Conservation (phyloP, 768 basidiomycete genomes). For the Lactarius tabidus region DNA sequence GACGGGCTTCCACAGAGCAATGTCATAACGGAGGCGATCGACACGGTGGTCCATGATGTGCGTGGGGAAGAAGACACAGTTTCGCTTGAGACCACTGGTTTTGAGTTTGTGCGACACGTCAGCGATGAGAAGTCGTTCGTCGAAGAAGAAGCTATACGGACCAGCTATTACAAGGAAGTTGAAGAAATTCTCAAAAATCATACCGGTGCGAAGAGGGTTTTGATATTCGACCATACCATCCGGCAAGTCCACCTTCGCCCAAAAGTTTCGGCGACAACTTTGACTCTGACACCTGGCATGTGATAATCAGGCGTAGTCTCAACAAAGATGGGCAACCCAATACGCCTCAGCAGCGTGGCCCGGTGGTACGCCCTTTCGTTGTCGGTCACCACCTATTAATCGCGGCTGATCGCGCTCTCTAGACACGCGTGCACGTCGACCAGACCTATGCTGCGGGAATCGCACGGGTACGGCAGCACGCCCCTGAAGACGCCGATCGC, state of each 20-base stretch:
- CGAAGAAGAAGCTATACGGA: conserved; percentile 38
- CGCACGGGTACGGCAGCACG: conserved; percentile 38
- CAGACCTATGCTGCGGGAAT: conserved; percentile 39
- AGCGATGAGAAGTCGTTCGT: conserved; percentile 38
- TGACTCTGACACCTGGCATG: neutral
- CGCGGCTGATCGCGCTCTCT: neutral
- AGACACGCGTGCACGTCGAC: conserved; percentile 44
- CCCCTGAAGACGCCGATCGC: conserved; percentile 40
- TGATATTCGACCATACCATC: conserved; percentile 46
- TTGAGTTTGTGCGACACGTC: conserved; percentile 36
- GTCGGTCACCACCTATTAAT: neutral
- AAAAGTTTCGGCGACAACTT: neutral
- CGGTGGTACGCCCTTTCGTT: conserved; percentile 32
- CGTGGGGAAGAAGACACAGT: conserved; percentile 33
- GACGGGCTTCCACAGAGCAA: conserved; percentile 32
- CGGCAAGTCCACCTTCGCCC: conserved; percentile 28
- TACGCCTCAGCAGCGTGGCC: conserved; percentile 29
- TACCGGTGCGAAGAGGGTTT: conserved; percentile 37
- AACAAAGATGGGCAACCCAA: conserved; percentile 2
- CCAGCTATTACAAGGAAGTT: conserved; percentile 41
- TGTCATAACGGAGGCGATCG: conserved; percentile 30
- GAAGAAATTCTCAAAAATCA: conserved; percentile 40
- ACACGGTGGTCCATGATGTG: conserved; percentile 32
- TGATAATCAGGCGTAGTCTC: neutral
- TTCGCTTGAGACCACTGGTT: conserved; percentile 42